These are phyloP conservation scores for Penicillium psychrofluorescens DNA, from an alignment of 495 filamentous ascomycete species.

Conservation along the genomic window DNA sequence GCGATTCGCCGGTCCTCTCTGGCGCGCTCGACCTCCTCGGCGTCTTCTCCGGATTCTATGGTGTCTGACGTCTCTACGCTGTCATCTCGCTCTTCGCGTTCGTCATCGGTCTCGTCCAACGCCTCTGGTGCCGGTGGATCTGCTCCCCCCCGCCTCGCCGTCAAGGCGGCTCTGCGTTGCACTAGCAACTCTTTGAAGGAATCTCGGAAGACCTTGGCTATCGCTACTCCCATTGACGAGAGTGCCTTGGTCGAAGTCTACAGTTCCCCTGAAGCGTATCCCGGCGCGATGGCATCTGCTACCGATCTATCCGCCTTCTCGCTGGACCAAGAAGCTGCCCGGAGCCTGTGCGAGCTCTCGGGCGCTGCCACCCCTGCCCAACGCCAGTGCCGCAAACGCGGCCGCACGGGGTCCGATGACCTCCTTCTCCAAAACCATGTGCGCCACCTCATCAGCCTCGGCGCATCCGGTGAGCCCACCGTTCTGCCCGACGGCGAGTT, in stretches of 20 bases:
- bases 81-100: slow-evolving; percentile 57
- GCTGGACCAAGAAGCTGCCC: slow-evolving; percentile 52
- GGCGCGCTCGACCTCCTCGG: slow-evolving; percentile 66
- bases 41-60: slow-evolving; percentile 88
- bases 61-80: slow-evolving; percentile 68
- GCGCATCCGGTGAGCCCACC: slow-evolving; percentile 20
- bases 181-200: slow-evolving; percentile 50
- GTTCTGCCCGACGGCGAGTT: slow-evolving; percentile 33
- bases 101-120: slow-evolving; percentile 66
- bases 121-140: slow-evolving; percentile 61
- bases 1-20: slow-evolving; percentile 65
- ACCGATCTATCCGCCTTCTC: slow-evolving; percentile 46
- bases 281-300: slow-evolving; percentile 40
- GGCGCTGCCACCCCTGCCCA: slow-evolving; percentile 27
- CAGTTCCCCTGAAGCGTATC: slow-evolving; percentile 55
- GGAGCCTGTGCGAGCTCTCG: slow-evolving; percentile 58
- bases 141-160: slow-evolving; percentile 58
- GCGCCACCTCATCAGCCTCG: slow-evolving; percentile 44
- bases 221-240: slow-evolving; percentile 43
- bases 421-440: slow-evolving; percentile 65
- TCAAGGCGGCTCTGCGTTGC: slow-evolving; percentile 76
- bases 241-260: slow-evolving; percentile 40
- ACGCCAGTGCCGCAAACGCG: slow-evolving; percentile 53
- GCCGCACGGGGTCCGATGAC: slow-evolving; percentile 62
- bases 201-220: slow-evolving; percentile 29